These are phyloP conservation scores for Syzygium aromaticum DNA, from an alignment of 345 rosid species.

Conservation along the genomic window DNA sequence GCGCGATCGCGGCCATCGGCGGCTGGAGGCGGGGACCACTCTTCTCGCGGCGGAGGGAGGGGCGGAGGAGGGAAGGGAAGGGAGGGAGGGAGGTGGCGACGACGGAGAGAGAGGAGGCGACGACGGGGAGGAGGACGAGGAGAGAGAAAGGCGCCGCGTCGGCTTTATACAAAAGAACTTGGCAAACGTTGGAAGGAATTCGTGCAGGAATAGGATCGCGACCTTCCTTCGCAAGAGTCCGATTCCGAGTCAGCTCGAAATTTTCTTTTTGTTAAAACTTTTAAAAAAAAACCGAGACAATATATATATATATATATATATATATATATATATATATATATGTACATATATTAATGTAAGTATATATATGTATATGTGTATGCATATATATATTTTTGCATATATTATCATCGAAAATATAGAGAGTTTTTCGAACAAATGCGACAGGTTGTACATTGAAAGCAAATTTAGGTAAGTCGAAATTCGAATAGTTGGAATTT, in stretches of 20 bases:
- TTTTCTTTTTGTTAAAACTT: no score
- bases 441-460: background rate
- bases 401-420: background rate
- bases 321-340: no score
- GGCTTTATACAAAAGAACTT: background rate
- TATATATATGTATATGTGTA: fast-evolving
- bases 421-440: background rate
- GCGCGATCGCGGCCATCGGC: background rate
- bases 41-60: background rate
- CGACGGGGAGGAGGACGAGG: background rate
- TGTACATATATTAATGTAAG: background rate
- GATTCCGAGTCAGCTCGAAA: background rate
- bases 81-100: slow-evolving; percentile 7
- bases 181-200: background rate
- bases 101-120: background rate
- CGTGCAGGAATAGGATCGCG: background rate
- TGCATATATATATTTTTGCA: background rate
- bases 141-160: background rate
- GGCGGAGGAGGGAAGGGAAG: slow-evolving; percentile 7
- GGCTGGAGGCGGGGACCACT: background rate
- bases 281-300: background rate
- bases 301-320: fast-evolving
- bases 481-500: background rate
- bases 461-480: background rate
- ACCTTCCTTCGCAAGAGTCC: background rate